phyloP scores from a whole-genome alignment of 192 early-diverging fungal genomes.

The Ambispora gerdemannii region DNA sequence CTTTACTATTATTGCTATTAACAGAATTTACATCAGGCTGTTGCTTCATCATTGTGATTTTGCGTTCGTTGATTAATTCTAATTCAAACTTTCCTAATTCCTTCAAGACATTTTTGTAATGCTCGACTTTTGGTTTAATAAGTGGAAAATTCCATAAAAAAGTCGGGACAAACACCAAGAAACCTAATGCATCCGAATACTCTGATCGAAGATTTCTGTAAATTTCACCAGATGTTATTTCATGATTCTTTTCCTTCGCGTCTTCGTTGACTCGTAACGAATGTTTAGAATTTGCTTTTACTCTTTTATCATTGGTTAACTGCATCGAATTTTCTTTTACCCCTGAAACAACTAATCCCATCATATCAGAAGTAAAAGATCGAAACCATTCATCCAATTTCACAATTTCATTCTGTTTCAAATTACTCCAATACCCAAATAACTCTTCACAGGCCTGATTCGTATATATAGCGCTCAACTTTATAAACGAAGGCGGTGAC shows the following conservation, averaged over 20 bases:
- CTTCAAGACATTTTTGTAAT: conserved; percentile 6
- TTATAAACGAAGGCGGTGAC: conserved; percentile 22
- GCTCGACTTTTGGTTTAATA: neutral
- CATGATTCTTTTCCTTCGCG: neutral
- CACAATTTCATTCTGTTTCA: neutral
- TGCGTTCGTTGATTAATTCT: conserved; percentile 28
- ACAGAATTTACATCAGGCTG: neutral
- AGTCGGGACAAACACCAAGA: conserved; percentile 22
- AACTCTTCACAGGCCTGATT: conserved; percentile 15
- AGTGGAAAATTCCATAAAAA: conserved; percentile 19
- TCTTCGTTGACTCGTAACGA: too few species aligned
- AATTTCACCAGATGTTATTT: neutral
- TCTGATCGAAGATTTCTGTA: conserved; percentile 12
- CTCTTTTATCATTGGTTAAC: neutral
- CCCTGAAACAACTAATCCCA: conserved; percentile 23
- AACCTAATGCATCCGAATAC: conserved; percentile 7
- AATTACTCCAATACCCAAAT: conserved; percentile 14
- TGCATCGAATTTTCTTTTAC: conserved; percentile 26
- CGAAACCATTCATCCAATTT: conserved; percentile 28
- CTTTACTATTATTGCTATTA: neutral
- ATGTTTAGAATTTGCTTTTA: neutral
- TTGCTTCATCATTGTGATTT: conserved; percentile 4
- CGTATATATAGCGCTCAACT: conserved; percentile 18
- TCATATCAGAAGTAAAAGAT: conserved; percentile 29
- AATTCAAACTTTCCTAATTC: conserved; percentile 13